Conservation (phyloP, 208 protist species). For the Acanthamoeba castellanii region DNA sequence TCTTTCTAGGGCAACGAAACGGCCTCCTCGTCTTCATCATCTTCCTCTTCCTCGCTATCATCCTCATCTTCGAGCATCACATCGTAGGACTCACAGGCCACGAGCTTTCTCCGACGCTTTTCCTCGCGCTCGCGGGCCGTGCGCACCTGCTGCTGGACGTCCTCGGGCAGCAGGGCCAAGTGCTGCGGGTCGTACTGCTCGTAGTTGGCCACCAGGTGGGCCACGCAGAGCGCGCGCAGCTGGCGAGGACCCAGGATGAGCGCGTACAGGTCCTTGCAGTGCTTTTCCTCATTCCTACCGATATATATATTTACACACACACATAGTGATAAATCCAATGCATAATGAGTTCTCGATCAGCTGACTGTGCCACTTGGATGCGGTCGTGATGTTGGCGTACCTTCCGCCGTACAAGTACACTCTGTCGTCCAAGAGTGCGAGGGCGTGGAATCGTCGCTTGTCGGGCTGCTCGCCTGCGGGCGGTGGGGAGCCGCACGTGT, state of each 20-base stretch:
- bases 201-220: not conserved
- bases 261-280: slow-evolving; percentile 13
- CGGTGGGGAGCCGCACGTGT: not conserved
- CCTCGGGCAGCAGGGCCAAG: not conserved
- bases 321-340: not conserved
- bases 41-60: not conserved
- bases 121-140: not conserved
- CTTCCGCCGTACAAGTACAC: slow-evolving; percentile 4
- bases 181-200: not conserved
- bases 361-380: no score
- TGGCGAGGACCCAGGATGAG: not conserved
- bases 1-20: no score
- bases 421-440: not conserved
- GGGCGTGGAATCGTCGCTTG: slow-evolving; percentile 1
- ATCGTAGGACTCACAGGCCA: not conserved
- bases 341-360: no score
- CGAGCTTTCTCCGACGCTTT: not conserved
- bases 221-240: not conserved
- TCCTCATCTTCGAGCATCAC: not conserved
- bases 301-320: not conserved
- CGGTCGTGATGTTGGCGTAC: not conserved
- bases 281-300: not conserved
- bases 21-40: not conserved
- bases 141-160: not conserved
- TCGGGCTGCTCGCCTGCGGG: not conserved